Base-by-base conservation (phyloP, 305 asterid genomes). In the Rubia tinctorum region DNA sequence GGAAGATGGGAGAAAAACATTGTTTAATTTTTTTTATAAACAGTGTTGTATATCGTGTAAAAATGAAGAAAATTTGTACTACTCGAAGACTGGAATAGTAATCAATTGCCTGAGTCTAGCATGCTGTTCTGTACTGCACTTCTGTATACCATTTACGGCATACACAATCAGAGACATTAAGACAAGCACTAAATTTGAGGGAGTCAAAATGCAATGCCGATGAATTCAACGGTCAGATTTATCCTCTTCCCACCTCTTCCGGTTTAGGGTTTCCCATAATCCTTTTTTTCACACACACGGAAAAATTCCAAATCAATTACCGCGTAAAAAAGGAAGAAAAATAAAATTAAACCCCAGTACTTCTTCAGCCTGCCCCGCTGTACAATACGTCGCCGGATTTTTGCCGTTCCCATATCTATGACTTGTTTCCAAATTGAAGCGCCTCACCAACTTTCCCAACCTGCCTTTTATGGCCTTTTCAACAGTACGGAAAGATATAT, bases 221-320 rank as follows among this genome's bases (percentile, higher is more conserved):
- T 53, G 23, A 53, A 51, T 30, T 70, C 65, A 70, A 70, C 73
- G 73, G 73, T 70, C 65, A 37, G 65, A 70, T 53, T n/a, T 18
- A 3, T 49, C 39, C 66, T 34, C 14, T 68, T 8, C 12, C 72
- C 61, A 18, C 61, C 61, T 22, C n/a, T 25, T 45, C 11, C 17
- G 60, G 22, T 25, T 25, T 7, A 12, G 17, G 14, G 17, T 25
- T 23, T 45, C 9, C 39, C 18, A 9, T 3, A 25, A 6, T 6
- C 58, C 18, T 27, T 25, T 49, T 8, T 27, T 8, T 30, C 17
- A 64, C 69, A 11, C 51, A 37, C 30, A 3, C n/a, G 68, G 49
- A 39, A 64, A 18, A 18, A 62, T 13, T 15, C 68, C 68, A 63
- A 22, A 44, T 49, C 56, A 49, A 49, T 45, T 69, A 69, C 63